Evolutionary conservation across 306 rosid genomes (phyloP).

Genomic region (Lablab purpureus): DNA sequence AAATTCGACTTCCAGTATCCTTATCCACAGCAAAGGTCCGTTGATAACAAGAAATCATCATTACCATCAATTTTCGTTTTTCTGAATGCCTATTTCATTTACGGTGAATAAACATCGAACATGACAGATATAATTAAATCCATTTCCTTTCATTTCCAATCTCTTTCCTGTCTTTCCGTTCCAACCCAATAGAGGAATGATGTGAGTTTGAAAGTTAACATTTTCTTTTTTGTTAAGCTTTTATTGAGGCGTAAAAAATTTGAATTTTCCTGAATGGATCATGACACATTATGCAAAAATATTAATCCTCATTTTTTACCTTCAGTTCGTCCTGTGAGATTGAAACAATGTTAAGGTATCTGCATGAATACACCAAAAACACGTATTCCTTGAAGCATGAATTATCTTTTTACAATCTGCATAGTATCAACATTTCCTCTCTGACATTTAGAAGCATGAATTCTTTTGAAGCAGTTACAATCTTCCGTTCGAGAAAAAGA

Average conservation of each 20-base stretch:
- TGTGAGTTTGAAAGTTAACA: background rate
- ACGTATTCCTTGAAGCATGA: no score
- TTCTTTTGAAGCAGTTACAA: slow-evolving; percentile 14
- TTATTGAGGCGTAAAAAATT: background rate
- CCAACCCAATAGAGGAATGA: background rate
- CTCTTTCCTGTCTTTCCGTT: background rate
- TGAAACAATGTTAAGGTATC: background rate
- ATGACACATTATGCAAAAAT: background rate
- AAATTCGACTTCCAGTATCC: no score
- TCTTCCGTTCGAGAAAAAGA: background rate
- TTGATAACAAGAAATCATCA: background rate
- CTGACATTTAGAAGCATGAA: background rate
- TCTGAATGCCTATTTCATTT: background rate
- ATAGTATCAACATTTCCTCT: background rate
- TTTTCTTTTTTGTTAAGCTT: background rate
- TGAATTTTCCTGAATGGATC: background rate
- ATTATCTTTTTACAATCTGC: no score
- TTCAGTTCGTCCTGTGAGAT: background rate
- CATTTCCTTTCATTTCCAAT: background rate
- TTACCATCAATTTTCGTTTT: background rate
- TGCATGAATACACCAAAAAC: no score
- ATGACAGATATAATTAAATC: background rate
- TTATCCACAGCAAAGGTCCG: no score
- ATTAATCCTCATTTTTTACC: background rate
- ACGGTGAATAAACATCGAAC: background rate